Conservation (phyloP, 129 eudicot genomes). For the Dittrichia graveolens region DNA sequence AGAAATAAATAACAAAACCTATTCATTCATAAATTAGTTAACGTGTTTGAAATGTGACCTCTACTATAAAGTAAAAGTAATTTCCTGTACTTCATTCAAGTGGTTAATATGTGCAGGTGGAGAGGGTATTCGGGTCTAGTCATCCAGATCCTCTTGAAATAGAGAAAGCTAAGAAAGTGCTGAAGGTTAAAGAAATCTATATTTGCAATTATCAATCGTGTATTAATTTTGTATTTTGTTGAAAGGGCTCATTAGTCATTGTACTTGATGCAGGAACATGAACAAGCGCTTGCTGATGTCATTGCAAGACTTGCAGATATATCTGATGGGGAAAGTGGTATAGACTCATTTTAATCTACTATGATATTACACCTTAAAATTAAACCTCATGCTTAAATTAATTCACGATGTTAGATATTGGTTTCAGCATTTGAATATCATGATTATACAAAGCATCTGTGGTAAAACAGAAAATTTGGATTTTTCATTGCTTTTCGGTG, state of each 20-base stretch:
- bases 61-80: too few species aligned
- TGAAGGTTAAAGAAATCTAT: constrained; percentile 44
- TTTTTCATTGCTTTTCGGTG: too few species aligned
- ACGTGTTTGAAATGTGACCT: too few species aligned
- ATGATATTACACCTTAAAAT: background rate
- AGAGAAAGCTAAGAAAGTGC: constrained; percentile 84
- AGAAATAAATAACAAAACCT: too few species aligned
- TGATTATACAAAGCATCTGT: background rate
- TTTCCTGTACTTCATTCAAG: background rate
- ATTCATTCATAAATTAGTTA: too few species aligned
- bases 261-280: constrained; percentile 66
- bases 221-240: background rate
- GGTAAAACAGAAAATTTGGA: too few species aligned
- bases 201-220: background rate
- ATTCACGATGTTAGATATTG: constrained; percentile 1
- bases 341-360: constrained; percentile 13
- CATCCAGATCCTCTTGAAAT: constrained; percentile 77
- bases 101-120: constrained; percentile 61
- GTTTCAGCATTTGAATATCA: constrained; percentile 3
- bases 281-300: constrained; percentile 71
- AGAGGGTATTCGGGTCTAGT: constrained; percentile 68
- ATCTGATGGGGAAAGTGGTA: constrained; percentile 81
- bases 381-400: background rate
- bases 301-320: constrained; percentile 66
- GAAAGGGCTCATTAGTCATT: constrained; percentile 21